A percentile compares a stretch with the other conserved stretches of the same genome.
Conservation (phyloP, 345 rosid species). For the Durio zibethinus region DNA sequence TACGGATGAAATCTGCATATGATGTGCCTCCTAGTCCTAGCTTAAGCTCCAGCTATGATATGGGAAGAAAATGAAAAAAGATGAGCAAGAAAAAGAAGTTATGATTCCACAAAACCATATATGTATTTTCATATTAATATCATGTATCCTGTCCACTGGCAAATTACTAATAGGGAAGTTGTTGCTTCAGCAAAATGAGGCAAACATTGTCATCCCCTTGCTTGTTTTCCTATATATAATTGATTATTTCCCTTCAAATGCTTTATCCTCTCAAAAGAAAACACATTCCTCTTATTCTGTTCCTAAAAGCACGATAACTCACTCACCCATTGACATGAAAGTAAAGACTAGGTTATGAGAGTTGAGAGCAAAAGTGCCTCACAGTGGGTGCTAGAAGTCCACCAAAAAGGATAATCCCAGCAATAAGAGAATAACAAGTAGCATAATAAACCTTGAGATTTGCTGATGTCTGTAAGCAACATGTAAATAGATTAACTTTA, state of each 20-base stretch:
- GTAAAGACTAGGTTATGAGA: neutral
- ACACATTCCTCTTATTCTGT: neutral
- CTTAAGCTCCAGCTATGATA: slow-evolving; percentile 80
- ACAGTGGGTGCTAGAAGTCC: slow-evolving; percentile 88
- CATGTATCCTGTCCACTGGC: neutral
- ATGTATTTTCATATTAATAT: neutral
- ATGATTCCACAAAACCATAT: neutral
- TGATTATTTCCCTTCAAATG: neutral
- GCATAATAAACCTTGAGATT: slow-evolving; percentile 82
- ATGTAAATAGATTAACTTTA: neutral
- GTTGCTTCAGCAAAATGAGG: neutral
- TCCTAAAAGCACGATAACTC: neutral
- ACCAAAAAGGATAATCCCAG: slow-evolving; percentile 84
- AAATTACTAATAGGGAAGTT: neutral
- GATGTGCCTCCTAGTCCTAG: slow-evolving; percentile 93
- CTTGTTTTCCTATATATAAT: neutral
- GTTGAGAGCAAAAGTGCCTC: slow-evolving; percentile 26
- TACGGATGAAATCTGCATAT: slow-evolving; percentile 76
- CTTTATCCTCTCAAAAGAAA: neutral
- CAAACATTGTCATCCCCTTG: neutral
- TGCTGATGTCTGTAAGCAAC: slow-evolving; percentile 59
- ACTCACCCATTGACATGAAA: neutral
- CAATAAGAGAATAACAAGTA: slow-evolving; percentile 80
- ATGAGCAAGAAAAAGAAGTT: neutral
- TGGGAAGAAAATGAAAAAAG: slow-evolving; percentile 9